phyloP scores from a whole-genome alignment of 2,329 filamentous ascomycete species.

The Fusarium abutilonis region DNA sequence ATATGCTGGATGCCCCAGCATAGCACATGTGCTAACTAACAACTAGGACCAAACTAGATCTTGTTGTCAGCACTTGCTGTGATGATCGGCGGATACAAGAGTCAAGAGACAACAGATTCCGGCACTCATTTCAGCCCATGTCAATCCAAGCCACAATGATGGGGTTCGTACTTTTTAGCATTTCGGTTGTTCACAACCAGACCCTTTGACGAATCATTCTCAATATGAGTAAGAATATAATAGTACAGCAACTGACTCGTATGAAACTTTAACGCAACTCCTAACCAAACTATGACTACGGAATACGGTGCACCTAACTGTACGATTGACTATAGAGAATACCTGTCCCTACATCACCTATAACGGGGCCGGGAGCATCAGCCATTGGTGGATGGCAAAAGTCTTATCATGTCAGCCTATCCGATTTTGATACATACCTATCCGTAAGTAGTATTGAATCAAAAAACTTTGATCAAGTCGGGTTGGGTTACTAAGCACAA shows the following conservation, averaged over 20 bases:
- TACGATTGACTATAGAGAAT: no score
- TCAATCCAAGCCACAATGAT: constrained; percentile 17
- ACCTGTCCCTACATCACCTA: background rate
- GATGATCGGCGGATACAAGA: constrained; percentile 31
- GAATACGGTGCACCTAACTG: no score
- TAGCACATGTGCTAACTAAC: constrained; percentile 23
- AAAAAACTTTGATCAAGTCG: constrained; percentile 6
- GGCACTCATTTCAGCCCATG: constrained; percentile 29
- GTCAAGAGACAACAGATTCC: constrained; percentile 13
- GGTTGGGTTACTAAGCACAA: background rate
- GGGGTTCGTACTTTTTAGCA: background rate
- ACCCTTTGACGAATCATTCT: no score
- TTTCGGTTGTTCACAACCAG: no score
- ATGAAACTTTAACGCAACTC: no score
- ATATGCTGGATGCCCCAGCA: constrained; percentile 7
- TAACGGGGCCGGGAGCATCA: constrained; percentile 33
- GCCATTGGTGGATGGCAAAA: constrained; percentile 16
- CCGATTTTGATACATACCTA: background rate
- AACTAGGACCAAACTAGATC: constrained; percentile 27
- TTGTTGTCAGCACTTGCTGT: constrained; percentile 31
- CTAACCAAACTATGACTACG: no score
- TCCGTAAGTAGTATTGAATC: constrained; percentile 8
- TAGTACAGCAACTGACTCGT: no score
- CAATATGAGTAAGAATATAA: no score
- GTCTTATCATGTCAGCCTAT: background rate